Conservation (phyloP, 2,329 filamentous ascomycete species). For the Fusarium illudens region DNA sequence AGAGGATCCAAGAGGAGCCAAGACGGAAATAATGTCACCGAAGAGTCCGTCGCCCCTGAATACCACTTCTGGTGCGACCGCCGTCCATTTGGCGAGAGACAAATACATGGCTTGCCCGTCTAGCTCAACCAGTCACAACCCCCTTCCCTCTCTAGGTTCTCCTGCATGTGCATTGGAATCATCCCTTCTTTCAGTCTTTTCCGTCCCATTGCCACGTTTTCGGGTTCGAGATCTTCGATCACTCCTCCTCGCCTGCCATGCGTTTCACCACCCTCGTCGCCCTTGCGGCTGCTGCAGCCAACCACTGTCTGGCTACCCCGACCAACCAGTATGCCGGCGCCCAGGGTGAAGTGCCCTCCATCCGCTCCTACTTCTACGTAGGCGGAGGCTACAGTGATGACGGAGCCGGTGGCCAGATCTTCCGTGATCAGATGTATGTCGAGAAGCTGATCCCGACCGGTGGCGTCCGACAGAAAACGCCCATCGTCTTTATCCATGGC, state of each 20-base stretch:
- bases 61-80: background rate
- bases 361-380: conserved; percentile 33
- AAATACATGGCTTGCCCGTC: background rate
- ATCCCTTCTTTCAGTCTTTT: background rate
- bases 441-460: conserved; percentile 30
- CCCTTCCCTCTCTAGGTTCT: background rate
- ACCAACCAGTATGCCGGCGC: background rate
- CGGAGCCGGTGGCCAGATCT: conserved; percentile 31
- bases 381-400: conserved; percentile 34
- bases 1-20: background rate
- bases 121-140: background rate
- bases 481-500: conserved; percentile 38
- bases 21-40: background rate
- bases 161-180: background rate
- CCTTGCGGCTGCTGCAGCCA: background rate
- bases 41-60: background rate
- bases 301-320: background rate
- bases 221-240: background rate
- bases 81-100: background rate
- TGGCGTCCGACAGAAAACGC: conserved; percentile 19
- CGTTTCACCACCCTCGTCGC: background rate
- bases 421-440: conserved; percentile 39
- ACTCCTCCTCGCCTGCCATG: background rate
- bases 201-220: background rate
- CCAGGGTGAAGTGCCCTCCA: conserved; percentile 18